phyloP scores from a whole-genome alignment of 148 eudicot species.

The Silene uniflora region DNA sequence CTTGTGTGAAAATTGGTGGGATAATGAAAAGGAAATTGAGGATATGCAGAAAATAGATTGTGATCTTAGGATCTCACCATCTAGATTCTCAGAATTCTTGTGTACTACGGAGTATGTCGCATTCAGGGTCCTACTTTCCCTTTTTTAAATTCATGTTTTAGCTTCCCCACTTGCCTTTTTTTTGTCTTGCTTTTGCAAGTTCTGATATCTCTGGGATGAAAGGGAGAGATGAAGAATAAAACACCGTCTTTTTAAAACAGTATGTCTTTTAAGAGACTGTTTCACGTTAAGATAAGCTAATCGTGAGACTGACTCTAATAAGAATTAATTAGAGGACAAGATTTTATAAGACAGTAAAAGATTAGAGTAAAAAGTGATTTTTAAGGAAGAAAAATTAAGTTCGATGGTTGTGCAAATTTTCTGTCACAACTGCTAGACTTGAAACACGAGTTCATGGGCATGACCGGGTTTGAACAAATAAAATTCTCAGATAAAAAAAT shows the following conservation, averaged over 20 bases:
- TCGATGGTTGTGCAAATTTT: no score
- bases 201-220: neutral
- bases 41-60: conserved; percentile 6
- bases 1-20: neutral
- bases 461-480: neutral
- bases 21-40: neutral
- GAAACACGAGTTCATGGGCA: no score
- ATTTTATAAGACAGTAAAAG: neutral
- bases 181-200: conserved; percentile 4
- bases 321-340: neutral
- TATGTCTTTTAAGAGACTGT: no score
- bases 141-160: neutral
- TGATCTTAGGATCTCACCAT: conserved; percentile 10
- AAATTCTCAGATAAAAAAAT: neutral
- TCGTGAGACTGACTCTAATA: no score
- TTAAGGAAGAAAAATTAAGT: no score
- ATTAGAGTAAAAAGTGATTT: no score
- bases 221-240: neutral
- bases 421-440: no score
- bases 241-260: no score
- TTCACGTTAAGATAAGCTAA: no score
- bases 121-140: conserved; percentile 18
- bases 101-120: conserved; percentile 10
- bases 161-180: conserved; percentile 9
- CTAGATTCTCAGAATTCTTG: conserved; percentile 23